phyloP scores from a whole-genome alignment of 257 asterid species.

The Coffea canephora region DNA sequence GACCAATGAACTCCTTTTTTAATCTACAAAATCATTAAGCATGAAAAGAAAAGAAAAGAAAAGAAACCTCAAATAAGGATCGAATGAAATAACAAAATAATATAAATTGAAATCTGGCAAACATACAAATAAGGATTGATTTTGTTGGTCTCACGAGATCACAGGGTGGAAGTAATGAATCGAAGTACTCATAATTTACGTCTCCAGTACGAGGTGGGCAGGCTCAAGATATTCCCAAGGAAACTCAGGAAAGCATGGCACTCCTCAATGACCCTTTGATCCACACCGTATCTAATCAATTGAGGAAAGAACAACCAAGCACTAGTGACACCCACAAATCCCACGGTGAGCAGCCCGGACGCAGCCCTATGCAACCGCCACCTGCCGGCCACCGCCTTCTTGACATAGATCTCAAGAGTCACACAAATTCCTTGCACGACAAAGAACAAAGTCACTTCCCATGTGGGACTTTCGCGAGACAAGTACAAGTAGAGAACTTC shows the following conservation, averaged over 20 bases:
- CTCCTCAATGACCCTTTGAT: conserved; percentile 41
- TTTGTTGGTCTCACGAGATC: too few species aligned
- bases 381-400: conserved; percentile 28
- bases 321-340: conserved; percentile 44
- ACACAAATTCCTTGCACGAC: conserved; percentile 53
- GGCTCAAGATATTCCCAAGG: too few species aligned
- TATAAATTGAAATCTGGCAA: too few species aligned
- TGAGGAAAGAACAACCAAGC: conserved; percentile 69
- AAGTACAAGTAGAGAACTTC: conserved; percentile 47
- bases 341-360: conserved; percentile 53
- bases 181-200: too few species aligned
- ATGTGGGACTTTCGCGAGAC: conserved; percentile 49
- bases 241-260: conserved; percentile 4
- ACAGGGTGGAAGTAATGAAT: too few species aligned
- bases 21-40: too few species aligned
- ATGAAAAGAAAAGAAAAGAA: too few species aligned
- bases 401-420: conserved; percentile 36
- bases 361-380: conserved; percentile 29
- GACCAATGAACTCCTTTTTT: too few species aligned
- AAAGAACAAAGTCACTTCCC: conserved; percentile 72
- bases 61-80: too few species aligned
- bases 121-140: too few species aligned
- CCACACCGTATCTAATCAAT: conserved; percentile 35
- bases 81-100: too few species aligned
- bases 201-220: too few species aligned